Evolutionary conservation across 2,329 filamentous ascomycete species (phyloP).

Genomic region (Exophiala spinifera): DNA sequence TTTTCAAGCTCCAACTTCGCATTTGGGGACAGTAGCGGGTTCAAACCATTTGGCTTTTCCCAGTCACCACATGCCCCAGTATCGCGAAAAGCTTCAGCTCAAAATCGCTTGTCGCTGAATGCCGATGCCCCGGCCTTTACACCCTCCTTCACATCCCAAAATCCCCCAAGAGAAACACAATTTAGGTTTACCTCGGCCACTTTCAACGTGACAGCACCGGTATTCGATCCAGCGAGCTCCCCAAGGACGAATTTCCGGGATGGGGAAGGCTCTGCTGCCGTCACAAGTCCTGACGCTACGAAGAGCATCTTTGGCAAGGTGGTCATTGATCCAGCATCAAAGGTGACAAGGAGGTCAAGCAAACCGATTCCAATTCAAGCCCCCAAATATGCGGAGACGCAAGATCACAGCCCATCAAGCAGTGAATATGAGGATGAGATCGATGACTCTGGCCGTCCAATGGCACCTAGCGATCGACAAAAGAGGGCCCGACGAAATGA

Average conservation of each 20-base stretch:
- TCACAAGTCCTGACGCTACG: constrained; percentile 19
- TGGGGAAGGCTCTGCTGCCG: constrained; percentile 26
- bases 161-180: constrained; percentile 6
- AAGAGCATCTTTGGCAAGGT: constrained; percentile 67
- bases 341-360: constrained; percentile 60
- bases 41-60: constrained; percentile 30
- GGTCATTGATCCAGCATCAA: constrained; percentile 59
- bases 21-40: constrained; percentile 40
- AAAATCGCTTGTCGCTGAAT: constrained; percentile 52
- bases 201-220: constrained; percentile 73
- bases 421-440: constrained; percentile 46
- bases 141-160: constrained; percentile 41
- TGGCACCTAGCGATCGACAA: constrained; percentile 64
- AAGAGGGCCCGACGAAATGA: constrained; percentile 68
- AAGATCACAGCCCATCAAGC: constrained; percentile 51
- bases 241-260: constrained; percentile 28
- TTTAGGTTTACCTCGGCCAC: constrained; percentile 47
- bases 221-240: constrained; percentile 63
- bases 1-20: constrained; percentile 48
- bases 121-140: constrained; percentile 68
- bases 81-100: constrained; percentile 3
- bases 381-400: constrained; percentile 13
- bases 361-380: constrained; percentile 78
- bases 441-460: constrained; percentile 59
- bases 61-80: not conserved